phyloP scores from a whole-genome alignment of 805 yeast genomes.

The Blastobotrys americana region DNA sequence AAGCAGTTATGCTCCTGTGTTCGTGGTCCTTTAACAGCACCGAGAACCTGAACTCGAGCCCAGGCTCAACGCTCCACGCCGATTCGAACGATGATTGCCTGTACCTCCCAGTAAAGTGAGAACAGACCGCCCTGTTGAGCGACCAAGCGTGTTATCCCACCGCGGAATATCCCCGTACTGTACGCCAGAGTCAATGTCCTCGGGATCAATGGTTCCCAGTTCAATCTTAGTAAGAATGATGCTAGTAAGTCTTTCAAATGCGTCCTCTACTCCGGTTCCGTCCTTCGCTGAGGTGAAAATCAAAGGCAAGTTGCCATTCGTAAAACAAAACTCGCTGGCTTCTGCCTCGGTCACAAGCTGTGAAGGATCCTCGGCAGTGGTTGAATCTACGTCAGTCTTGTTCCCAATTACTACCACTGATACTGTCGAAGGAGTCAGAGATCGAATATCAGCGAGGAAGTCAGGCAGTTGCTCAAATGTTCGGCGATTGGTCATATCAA shows the following conservation, averaged over 20 bases:
- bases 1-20: no score
- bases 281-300: constrained; percentile 37
- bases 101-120: background rate
- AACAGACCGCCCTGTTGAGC: background rate
- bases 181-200: constrained; percentile 40
- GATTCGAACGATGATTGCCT: background rate
- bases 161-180: constrained; percentile 44
- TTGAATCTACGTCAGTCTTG: constrained; percentile 65
- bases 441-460: constrained; percentile 84
- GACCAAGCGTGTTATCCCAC: constrained; percentile 24
- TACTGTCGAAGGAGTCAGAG: constrained; percentile 86
- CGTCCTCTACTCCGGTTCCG: constrained; percentile 37
- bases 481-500: constrained; percentile 80
- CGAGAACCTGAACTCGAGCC: no score
- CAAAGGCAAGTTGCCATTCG: constrained; percentile 33
- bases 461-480: constrained; percentile 78
- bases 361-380: constrained; percentile 28
- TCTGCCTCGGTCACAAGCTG: constrained; percentile 31
- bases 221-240: constrained; percentile 42
- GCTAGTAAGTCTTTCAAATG: constrained; percentile 35
- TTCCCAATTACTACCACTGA: constrained; percentile 89
- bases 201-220: constrained; percentile 42
- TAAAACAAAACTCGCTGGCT: constrained; percentile 29
- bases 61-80: no score
- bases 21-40: no score